Conservation (phyloP, 202 grass and related monocot species). For the Zizania palustris region DNA sequence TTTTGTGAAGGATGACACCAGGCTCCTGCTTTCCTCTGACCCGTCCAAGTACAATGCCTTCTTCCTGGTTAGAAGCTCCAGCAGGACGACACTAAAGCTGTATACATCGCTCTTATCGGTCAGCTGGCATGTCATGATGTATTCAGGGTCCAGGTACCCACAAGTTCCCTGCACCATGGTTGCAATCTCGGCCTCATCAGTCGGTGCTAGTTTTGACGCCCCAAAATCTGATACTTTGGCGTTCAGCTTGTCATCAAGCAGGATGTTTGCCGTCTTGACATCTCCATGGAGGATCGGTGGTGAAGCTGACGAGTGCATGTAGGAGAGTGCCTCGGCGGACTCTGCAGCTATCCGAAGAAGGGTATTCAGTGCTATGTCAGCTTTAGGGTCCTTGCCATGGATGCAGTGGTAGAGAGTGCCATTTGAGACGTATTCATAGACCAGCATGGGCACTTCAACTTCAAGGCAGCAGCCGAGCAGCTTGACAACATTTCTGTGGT, state of each 20-base stretch:
- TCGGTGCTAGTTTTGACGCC: slow-evolving; percentile 58
- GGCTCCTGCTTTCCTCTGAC: slow-evolving; percentile 60
- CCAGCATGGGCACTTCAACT: slow-evolving; percentile 75
- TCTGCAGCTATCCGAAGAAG: slow-evolving; percentile 63
- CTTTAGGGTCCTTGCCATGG: slow-evolving; percentile 23
- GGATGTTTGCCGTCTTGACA: slow-evolving; percentile 77
- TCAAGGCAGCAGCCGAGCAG: slow-evolving; percentile 88
- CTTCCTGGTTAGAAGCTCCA: slow-evolving; percentile 73
- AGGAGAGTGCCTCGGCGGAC: slow-evolving; percentile 67
- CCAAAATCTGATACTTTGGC: slow-evolving; percentile 87
- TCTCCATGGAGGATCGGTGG: slow-evolving; percentile 75
- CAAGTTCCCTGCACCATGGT: slow-evolving; percentile 77
- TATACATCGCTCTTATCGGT: slow-evolving; percentile 87
- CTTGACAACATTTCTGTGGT: slow-evolving; percentile 83
- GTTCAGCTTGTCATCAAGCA: slow-evolving; percentile 54
- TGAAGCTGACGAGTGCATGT: slow-evolving; percentile 82
- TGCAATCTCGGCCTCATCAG: slow-evolving; percentile 64
- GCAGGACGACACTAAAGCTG: slow-evolving; percentile 65
- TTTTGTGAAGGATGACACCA: slow-evolving; percentile 56
- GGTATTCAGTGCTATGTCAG: slow-evolving; percentile 11
- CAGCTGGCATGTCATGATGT: slow-evolving; percentile 69
- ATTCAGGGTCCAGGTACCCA: slow-evolving; percentile 80
- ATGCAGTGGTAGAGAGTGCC: slow-evolving; percentile 71
- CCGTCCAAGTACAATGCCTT: slow-evolving; percentile 67
- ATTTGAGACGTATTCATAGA: slow-evolving; percentile 74